Evolutionary conservation across 306 rosid genomes (phyloP), one percentile per base, ranked within the genome.

Genomic region (Begonia masoniana): DNA sequence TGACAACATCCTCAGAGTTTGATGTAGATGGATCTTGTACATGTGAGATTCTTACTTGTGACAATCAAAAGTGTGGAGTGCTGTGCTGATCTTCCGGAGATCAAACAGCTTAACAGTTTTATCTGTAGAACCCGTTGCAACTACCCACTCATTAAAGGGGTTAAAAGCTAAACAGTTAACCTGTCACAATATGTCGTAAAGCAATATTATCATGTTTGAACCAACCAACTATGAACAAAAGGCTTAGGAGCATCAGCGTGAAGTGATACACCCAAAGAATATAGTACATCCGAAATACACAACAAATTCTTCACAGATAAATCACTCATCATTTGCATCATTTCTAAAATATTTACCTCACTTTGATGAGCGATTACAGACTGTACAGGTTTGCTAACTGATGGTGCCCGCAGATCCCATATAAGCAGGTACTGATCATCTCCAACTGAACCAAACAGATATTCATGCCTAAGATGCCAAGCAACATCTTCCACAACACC

Each of bases 381-480:
- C 62, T 92, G 96, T 36, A 81, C 87, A 59, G 96, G 99, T 79
- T 86, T 92, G 75, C 62, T 75, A 45, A 70, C 88, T 19, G 93
- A 62, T 50, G 94, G 93, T 48, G 81, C 79, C 23, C 99, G 78
- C 10, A 92, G 93, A 72, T 92, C 99, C 99, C 99, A 92, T 68
- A 92, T 24, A 54, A 71, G 88, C 66, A 92, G 64, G 71, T 79
- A 80, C 54, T 81, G 96, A 76, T 92, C 99, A 70, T 92, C 99
- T 12, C 99, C 99, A 66, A 92, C 99, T 52, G 99, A 86, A 56
- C 99, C 99, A 76, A 92, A 92, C 62, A 86, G 70, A 71, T 92
- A 81, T 59, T 92, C 99, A 67, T 92, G 99, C 81, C 99, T 83
- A 81, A 86, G 72, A 92, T 92, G 96, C 99, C 99, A 92, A 31